Evolutionary conservation across 176 grass and related monocot genomes (phyloP).

Genomic region (Cymbopogon citratus): DNA sequence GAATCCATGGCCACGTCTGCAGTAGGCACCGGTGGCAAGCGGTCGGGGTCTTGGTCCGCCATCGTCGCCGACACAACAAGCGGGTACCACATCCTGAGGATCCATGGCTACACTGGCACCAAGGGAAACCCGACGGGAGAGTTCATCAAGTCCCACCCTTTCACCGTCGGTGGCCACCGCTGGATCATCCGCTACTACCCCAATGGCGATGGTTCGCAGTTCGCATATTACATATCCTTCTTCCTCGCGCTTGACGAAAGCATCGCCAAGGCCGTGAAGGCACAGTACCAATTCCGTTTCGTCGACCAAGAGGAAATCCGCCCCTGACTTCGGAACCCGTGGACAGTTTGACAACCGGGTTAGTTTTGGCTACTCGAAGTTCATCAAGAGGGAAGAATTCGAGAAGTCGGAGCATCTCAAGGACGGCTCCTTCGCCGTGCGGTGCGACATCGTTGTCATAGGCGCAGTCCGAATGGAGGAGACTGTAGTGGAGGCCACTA

Average conservation of each 20-base stretch:
- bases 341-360: background rate
- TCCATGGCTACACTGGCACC: background rate
- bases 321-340: background rate
- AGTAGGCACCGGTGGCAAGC: background rate
- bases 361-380: fast-evolving
- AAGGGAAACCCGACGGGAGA: background rate
- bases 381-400: background rate
- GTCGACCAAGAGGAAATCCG: background rate
- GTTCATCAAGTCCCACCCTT: background rate
- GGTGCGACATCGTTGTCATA: background rate
- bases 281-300: background rate
- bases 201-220: background rate
- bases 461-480: background rate
- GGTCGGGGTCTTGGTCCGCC: background rate
- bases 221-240: background rate
- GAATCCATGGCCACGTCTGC: no score
- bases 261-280: background rate
- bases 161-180: background rate
- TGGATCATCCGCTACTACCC: background rate
- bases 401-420: background rate
- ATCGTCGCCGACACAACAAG: background rate
- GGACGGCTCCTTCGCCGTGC: background rate
- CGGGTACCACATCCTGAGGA: background rate
- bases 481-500: background rate
- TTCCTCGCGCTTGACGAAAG: background rate